phyloP scores from a whole-genome alignment of 192 early-diverging fungal species.

The Chytriomyces hyalinus region DNA sequence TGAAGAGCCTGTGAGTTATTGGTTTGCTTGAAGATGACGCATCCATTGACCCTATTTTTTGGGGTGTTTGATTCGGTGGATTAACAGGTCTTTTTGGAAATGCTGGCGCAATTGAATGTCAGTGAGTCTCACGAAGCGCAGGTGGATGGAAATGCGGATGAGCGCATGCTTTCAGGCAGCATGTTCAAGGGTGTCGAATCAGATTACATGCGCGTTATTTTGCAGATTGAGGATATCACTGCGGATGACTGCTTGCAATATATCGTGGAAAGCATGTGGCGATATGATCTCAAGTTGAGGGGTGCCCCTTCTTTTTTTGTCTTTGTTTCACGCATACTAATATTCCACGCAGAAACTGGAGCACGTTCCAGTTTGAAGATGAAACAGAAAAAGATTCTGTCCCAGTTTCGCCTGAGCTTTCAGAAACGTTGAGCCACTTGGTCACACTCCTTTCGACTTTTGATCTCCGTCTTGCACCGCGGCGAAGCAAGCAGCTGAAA shows the following conservation, averaged over 20 bases:
- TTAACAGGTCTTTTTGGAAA: slow-evolving; percentile 9
- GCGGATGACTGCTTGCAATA: slow-evolving; percentile 17
- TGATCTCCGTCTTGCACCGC: not conserved
- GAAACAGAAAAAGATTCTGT: not conserved
- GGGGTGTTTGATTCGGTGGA: too few relatives aligned
- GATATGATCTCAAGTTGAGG: slow-evolving; percentile 15
- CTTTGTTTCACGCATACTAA: not conserved
- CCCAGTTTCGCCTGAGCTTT: slow-evolving; percentile 6
- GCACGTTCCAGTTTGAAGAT: not conserved
- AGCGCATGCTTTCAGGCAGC: not conserved
- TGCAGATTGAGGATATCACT: slow-evolving; percentile 11
- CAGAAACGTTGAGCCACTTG: not conserved
- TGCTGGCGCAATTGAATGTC: slow-evolving; percentile 6
- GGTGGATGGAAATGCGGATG: not conserved
- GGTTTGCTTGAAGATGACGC: not conserved
- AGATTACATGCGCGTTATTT: slow-evolving; percentile 11
- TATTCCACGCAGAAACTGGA: slow-evolving; percentile 9
- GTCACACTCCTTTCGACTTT: not conserved
- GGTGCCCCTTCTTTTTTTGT: not conserved
- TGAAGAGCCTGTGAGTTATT: slow-evolving; percentile 7
- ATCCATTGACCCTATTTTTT: not conserved
- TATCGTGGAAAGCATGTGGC: slow-evolving; percentile 29
- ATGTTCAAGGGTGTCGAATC: not conserved
- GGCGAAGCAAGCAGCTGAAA: not conserved
- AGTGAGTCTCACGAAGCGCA: not conserved